A percentile compares a stretch with the other conserved stretches of the same genome.
These are phyloP conservation scores for Pleurotus cornucopiae DNA, from an alignment of 768 basidiomycete species.

Conservation along the genomic window DNA sequence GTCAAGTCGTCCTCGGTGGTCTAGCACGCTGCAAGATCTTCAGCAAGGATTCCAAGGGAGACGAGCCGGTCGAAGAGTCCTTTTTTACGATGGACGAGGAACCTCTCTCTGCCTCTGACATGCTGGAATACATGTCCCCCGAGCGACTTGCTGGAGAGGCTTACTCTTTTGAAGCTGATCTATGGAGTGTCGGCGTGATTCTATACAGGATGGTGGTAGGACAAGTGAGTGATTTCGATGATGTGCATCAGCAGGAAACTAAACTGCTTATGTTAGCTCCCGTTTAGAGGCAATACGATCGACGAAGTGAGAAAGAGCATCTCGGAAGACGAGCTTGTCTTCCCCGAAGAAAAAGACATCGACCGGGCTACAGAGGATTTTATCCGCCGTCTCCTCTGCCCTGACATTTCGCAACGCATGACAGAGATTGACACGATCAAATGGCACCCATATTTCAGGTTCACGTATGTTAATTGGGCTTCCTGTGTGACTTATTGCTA, in stretches of 20 bases:
- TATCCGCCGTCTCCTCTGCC: neutral
- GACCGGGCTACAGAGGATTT: neutral
- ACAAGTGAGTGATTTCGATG: neutral
- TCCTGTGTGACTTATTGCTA: too few species aligned
- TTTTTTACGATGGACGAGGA: neutral
- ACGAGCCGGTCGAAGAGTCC: neutral
- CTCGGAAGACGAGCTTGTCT: neutral
- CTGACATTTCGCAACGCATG: neutral
- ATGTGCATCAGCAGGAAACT: too few species aligned
- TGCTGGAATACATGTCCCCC: slow-evolving; percentile 3
- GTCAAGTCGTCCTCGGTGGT: slow-evolving; percentile 3
- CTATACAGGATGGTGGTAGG: slow-evolving; percentile 1
- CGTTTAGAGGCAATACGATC: neutral
- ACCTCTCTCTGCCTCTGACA: neutral
- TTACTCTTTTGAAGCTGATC: slow-evolving; percentile 2
- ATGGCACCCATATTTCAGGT: neutral
- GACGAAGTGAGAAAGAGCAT: neutral
- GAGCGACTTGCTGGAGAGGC: neutral
- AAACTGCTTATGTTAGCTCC: neutral
- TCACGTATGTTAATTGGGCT: neutral
- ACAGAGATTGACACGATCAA: neutral
- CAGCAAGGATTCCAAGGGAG: neutral
- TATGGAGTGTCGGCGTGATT: slow-evolving; percentile 4
- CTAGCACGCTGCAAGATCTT: neutral
- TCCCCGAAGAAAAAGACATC: neutral